Base-by-base conservation (phyloP, 75 land plant species). In the Pinus tabuliformis region DNA sequence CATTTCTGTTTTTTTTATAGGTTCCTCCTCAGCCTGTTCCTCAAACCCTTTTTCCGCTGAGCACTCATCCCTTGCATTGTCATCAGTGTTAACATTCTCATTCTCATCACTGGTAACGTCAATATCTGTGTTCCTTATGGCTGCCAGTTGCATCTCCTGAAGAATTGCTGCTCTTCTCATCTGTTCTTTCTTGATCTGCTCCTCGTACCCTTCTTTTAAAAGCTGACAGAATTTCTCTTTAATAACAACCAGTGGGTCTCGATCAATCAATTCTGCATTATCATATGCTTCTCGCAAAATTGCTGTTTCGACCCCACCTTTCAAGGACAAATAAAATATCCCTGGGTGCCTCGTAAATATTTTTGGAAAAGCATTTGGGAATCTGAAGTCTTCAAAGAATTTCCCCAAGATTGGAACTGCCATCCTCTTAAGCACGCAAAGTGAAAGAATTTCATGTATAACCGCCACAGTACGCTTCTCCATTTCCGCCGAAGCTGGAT, bases 391-490 rank as follows among this genome's bases (percentile, higher is more conserved):
- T 14, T 80, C 75, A 57, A 77, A 68, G 72, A 93, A 93, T 78
- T 87, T 90, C 62, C 86, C 87, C 59, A 93, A 49, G 0, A 78
- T 75, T 21, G 85, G 81, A 36, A 93, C 83, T 16, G 84, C 75
- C 61, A 85, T 71, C 82, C 91, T 87, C 77, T 80, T 85, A 13
- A 78, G 62, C 24, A 93, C 24, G 3, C 91, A 82, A 15, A 93
- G 78, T 0, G 89, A 88, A 5, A 93, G 70, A 63, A 93, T 28
- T 82, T 93, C 96, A 74, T 93, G 96, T 11, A 89, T 45, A 21
- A 93, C 82, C 20, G 83, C 94, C 0, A 91, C 88, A 3, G 39
- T 81, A 62, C 96, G 63, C 83, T 93, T 93, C 84, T 93, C 96
- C 85, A 90, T 87, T 75, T 89, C 86, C 20, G 75, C 75, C 2